These are phyloP conservation scores for Hypoxylon sp. DNA, from an alignment of 2,329 filamentous ascomycete species.

Conservation along the genomic window DNA sequence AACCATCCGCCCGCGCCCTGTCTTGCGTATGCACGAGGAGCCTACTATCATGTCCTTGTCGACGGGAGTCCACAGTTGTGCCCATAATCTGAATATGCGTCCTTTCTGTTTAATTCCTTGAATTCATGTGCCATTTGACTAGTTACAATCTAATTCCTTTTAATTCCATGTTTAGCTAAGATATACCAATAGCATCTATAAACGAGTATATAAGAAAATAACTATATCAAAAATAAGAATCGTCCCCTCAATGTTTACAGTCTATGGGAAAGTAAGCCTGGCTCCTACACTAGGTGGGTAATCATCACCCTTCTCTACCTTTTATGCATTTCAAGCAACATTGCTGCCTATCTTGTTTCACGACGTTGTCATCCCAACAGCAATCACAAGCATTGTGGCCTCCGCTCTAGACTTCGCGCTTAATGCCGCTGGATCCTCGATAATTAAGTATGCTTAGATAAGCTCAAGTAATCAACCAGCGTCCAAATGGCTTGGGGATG, in stretches of 20 bases:
- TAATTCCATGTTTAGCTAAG: too few species aligned
- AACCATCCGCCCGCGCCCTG: neutral
- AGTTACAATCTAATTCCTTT: too few species aligned
- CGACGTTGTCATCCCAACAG: neutral
- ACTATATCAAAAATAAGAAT: neutral
- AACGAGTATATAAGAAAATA: too few species aligned
- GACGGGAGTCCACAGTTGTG: neutral
- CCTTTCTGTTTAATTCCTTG: too few species aligned
- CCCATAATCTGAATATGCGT: too few species aligned
- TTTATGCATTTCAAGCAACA: neutral
- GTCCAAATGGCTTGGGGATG: conserved; percentile 5
- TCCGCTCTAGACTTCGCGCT: conserved; percentile 8
- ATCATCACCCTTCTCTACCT: neutral
- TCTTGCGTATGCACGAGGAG: neutral
- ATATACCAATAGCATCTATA: too few species aligned
- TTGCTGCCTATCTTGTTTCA: neutral
- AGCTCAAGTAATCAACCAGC: neutral
- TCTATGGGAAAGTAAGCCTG: too few species aligned
- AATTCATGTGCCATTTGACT: too few species aligned
- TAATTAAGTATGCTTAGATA: neutral
- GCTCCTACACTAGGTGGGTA: too few species aligned
- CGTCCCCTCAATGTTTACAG: neutral
- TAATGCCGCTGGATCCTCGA: conserved; percentile 11
- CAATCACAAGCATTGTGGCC: conserved; percentile 6
- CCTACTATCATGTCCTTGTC: neutral